Evolutionary conservation across 352 stramenopile genomes (phyloP).

Genomic region (Phytophthora sojae): DNA sequence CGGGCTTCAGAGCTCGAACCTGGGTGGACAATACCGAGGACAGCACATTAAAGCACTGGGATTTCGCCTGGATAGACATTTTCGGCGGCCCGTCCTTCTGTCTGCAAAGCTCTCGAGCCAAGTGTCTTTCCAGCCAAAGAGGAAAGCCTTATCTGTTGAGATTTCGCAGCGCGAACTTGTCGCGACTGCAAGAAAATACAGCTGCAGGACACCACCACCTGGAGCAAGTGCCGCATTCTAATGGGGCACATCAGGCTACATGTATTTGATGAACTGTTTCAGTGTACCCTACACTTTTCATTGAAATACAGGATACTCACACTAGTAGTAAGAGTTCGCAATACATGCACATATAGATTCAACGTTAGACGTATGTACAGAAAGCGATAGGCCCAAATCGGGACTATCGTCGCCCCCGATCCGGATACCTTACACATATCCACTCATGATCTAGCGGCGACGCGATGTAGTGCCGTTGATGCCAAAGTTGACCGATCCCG

Average conservation of each 20-base stretch:
- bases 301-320: too few relatives aligned
- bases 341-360: too few relatives aligned
- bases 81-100: conserved; percentile 1
- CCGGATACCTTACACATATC: background rate
- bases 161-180: conserved; percentile 24
- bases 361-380: background rate
- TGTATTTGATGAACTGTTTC: background rate
- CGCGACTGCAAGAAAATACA: conserved; percentile 3
- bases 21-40: conserved; percentile 14
- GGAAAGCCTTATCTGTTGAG: conserved; percentile 12
- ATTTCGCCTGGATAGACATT: conserved; percentile 22
- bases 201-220: background rate
- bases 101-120: conserved; percentile 1
- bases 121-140: conserved; percentile 13
- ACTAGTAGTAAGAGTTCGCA: too few relatives aligned
- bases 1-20: background rate
- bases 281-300: too few relatives aligned
- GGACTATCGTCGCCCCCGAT: background rate
- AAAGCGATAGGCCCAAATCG: background rate
- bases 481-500: conserved; percentile 34
- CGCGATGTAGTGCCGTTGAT: conserved; percentile 35
- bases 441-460: conserved; percentile 9
- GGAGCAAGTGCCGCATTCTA: background rate
- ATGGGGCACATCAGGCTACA: too few relatives aligned
- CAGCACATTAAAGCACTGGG: background rate